These are phyloP conservation scores for Tolypocladium sp. DNA, from an alignment of 2,329 filamentous ascomycete genomes.

Conservation along the genomic window DNA sequence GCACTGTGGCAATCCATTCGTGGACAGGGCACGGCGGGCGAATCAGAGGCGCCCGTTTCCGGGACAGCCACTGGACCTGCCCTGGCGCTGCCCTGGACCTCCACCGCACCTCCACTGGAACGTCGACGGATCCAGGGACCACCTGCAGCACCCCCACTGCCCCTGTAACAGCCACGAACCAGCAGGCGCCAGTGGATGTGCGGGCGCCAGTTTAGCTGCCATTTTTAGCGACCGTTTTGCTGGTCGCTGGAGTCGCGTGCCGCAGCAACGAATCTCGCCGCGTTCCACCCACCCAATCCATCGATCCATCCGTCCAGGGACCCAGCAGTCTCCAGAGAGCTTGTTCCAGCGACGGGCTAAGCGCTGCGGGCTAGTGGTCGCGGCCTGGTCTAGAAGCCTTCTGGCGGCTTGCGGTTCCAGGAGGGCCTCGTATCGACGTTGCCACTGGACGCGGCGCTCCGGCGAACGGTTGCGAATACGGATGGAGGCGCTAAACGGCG, in stretches of 20 bases:
- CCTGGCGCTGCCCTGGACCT: not conserved
- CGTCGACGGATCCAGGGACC: not conserved
- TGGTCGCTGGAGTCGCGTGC: not conserved
- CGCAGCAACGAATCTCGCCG: not conserved
- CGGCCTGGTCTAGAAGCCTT: not conserved
- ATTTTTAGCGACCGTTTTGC: constrained; percentile 5
- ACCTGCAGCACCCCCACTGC: not conserved
- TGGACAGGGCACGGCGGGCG: not conserved
- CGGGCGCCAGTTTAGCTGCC: not conserved
- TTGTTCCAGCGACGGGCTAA: not conserved
- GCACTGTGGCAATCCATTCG: not conserved
- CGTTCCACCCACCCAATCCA: not conserved
- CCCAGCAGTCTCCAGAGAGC: not conserved
- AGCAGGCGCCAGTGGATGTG: not conserved
- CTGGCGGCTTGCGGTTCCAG: not conserved
- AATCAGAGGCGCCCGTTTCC: not conserved
- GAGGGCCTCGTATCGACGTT: not conserved
- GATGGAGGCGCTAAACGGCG: not conserved
- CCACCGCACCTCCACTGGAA: not conserved
- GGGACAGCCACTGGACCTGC: not conserved
- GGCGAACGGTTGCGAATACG: not conserved
- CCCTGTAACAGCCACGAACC: constrained; percentile 2
- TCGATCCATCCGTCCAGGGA: not conserved
- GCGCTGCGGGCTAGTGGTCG: not conserved
- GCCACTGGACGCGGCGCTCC: not conserved